phyloP scores from a whole-genome alignment of 805 yeast species.

The Sugiyamaella smithiae region DNA sequence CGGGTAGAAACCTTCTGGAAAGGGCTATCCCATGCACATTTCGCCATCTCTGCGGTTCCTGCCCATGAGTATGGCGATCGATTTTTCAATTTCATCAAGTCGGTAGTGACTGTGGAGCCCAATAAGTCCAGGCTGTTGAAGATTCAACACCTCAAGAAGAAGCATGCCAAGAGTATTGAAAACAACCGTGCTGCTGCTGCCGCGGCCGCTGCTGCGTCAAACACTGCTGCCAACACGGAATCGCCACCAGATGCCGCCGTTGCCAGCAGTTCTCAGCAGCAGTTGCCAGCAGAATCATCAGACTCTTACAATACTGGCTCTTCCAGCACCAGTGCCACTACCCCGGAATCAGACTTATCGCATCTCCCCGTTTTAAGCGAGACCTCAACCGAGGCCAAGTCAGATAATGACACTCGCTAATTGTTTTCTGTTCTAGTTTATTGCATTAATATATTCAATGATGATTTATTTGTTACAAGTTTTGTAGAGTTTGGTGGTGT shows the following conservation, averaged over 20 bases:
- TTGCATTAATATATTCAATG: not conserved
- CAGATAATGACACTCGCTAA: conserved; percentile 7
- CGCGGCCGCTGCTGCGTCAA: not conserved
- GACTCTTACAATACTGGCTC: no score
- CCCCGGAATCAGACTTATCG: no score
- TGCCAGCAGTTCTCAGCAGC: not conserved
- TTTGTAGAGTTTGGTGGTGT: no score
- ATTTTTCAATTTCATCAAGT: conserved; percentile 63
- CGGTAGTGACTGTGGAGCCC: conserved; percentile 14
- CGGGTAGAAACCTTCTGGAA: conserved; percentile 84
- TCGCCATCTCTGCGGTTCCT: conserved; percentile 83
- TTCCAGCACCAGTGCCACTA: no score
- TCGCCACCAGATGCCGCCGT: not conserved
- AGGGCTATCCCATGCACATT: conserved; percentile 63
- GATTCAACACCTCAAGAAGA: conserved; percentile 1
- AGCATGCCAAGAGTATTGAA: not conserved
- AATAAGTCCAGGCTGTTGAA: not conserved
- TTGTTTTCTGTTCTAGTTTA: conserved; percentile 1
- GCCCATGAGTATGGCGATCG: conserved; percentile 87
- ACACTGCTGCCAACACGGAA: not conserved
- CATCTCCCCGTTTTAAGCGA: conserved; percentile 18
- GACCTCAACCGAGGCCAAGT: conserved; percentile 14
- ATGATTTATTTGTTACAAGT: no score
- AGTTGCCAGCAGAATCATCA: not conserved
- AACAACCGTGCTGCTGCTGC: not conserved